phyloP scores from a whole-genome alignment of 1,139 yeast genomes.

The Taphrina communis region DNA sequence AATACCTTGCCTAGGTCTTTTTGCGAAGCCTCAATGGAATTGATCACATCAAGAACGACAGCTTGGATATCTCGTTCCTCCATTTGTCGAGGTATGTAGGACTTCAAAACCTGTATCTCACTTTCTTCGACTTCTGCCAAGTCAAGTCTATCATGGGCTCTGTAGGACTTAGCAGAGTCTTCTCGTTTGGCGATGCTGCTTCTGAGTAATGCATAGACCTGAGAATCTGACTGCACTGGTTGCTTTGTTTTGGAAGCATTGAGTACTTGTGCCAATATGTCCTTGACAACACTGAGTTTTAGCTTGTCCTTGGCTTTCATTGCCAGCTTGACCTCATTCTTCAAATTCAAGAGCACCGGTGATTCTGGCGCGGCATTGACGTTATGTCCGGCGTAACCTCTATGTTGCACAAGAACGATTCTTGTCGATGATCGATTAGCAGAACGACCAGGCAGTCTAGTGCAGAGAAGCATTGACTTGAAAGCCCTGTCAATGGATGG shows the following conservation, averaged over 20 bases:
- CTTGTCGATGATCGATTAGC: neutral
- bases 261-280: constrained; percentile 35
- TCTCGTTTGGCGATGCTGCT: constrained; percentile 36
- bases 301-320: constrained; percentile 38
- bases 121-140: constrained; percentile 40
- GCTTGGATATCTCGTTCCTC: constrained; percentile 33
- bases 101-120: constrained; percentile 24
- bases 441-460: neutral
- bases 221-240: constrained; percentile 33
- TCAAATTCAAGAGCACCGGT: constrained; percentile 26
- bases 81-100: constrained; percentile 37
- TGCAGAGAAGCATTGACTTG: neutral
- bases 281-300: constrained; percentile 33
- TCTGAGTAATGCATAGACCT: constrained; percentile 29
- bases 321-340: constrained; percentile 34
- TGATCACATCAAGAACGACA: constrained; percentile 22
- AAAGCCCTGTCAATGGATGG: no score
- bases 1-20: constrained; percentile 38
- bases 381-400: constrained; percentile 19
- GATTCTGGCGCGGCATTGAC: constrained; percentile 27
- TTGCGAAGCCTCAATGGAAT: constrained; percentile 28
- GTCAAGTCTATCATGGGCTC: constrained; percentile 37
- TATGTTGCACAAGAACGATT: neutral
- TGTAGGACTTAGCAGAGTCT: constrained; percentile 37
- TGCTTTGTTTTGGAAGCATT: constrained; percentile 39